phyloP scores from a whole-genome alignment of 2,329 filamentous ascomycete species.

The Alternaria dauci region DNA sequence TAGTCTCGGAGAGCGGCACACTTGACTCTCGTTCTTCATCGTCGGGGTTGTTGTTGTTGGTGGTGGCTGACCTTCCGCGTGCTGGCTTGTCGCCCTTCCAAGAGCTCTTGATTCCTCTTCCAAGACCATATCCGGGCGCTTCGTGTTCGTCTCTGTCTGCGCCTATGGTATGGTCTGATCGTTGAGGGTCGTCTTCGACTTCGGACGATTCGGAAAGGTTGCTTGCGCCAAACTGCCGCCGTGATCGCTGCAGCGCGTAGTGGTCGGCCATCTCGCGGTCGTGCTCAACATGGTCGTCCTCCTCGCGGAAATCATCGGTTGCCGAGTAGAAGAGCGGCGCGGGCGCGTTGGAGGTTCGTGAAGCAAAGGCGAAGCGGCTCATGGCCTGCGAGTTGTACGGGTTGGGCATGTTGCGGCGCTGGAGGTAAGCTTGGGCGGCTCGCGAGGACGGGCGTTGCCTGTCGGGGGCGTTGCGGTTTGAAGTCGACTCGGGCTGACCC shows the following conservation, averaged over 20 bases:
- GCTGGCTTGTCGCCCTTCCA: constrained; percentile 61
- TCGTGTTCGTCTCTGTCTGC: constrained; percentile 53
- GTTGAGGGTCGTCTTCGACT: constrained; percentile 70
- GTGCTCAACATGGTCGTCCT: constrained; percentile 90
- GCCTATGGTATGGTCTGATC: constrained; percentile 61
- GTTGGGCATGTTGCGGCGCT: constrained; percentile 66
- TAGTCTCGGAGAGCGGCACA: constrained; percentile 52
- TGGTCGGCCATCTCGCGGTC: constrained; percentile 93
- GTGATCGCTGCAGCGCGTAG: constrained; percentile 87
- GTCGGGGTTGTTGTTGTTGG: constrained; percentile 43
- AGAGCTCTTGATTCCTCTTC: constrained; percentile 64
- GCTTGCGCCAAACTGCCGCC: constrained; percentile 85
- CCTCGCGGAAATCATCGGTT: constrained; percentile 88
- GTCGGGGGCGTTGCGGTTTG: constrained; percentile 59
- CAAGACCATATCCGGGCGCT: constrained; percentile 51
- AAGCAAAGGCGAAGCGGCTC: constrained; percentile 79
- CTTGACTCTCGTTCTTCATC: constrained; percentile 53
- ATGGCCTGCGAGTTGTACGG: constrained; percentile 78
- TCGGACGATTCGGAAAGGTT: constrained; percentile 86
- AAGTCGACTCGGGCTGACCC: constrained; percentile 62
- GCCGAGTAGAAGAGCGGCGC: constrained; percentile 95
- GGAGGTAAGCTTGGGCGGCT: constrained; percentile 59
- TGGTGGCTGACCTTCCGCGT: constrained; percentile 50
- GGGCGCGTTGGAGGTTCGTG: constrained; percentile 76
- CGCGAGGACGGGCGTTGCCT: constrained; percentile 56